Base-by-base conservation (phyloP, 176 grass and related monocot genomes). In the Puya raimondii region DNA sequence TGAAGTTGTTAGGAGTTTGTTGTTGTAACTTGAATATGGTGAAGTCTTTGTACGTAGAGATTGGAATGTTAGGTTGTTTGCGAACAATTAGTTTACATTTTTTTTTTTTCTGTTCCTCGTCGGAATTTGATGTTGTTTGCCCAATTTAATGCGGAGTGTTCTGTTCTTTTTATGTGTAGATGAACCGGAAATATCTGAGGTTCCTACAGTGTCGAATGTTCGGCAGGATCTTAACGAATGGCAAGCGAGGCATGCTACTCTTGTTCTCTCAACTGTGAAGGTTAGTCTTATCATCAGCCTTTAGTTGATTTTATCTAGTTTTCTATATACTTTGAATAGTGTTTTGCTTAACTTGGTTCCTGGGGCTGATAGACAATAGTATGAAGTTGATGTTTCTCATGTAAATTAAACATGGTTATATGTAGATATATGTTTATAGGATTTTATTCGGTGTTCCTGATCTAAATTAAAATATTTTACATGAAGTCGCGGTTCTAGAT, bases 151-250 rank as follows among this genome's bases (percentile, higher is more conserved):
- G 33, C 33, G 6, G 33, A 42, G 33, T 42, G 33, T 42, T 42
- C 33, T 59, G 52, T 14, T 69, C 47, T 50, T 57, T 25, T 61
- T 4, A 20, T 73, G 2, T 27, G 48, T 74, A 97, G 89, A 97
- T 91, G 82, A 94, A 76, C 87, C 90, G 10, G 85, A 86, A 70
- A 73, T 80, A 23, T 70, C 80, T 2, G 78, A 93, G 70, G 80
- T 86, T 61, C 89, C 85, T 9, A 94, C 95, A 9, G 82, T 94
- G 63, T 94, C 95, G 70, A 94, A 94, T 81, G 89, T 99, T 64
- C 86, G 95, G 58, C 95, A 99, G 87, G 95, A 99, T 81, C 89
- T 99, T 77, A 99, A 88, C 53, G 87, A 94, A 76, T 99, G 95
- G 87, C 95, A 94, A 88, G 80, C 95, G 54, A 91, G 68, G 64